Conservation (phyloP, 768 basidiomycete species). For the Naganishia kalamii region DNA sequence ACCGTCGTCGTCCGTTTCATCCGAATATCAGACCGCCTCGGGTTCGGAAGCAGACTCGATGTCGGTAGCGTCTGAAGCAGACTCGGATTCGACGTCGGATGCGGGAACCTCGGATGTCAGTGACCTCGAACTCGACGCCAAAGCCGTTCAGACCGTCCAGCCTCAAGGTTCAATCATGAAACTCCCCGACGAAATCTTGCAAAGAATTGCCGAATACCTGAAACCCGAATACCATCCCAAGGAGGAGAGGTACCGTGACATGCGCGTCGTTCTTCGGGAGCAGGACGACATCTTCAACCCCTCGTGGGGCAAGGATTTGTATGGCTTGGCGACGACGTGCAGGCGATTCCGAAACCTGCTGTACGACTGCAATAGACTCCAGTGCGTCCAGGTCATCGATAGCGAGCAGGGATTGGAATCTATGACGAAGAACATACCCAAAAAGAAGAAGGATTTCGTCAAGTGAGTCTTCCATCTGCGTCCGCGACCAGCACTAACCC, state of each 20-base stretch:
- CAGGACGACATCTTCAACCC: conserved; percentile 7
- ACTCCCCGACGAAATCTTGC: conserved; percentile 3
- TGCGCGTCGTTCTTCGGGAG: background rate
- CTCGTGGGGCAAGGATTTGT: conserved; percentile 7
- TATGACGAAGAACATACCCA: conserved; percentile 1
- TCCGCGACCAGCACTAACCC: too few relatives aligned
- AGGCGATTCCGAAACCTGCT: background rate
- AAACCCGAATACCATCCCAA: background rate
- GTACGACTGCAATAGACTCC: background rate
- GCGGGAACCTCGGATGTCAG: background rate
- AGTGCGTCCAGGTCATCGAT: conserved; percentile 6
- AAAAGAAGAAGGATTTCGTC: background rate
- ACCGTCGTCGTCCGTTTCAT: background rate
- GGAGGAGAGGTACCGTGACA: background rate
- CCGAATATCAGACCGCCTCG: background rate
- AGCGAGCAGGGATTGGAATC: background rate
- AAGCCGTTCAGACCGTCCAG: too few relatives aligned
- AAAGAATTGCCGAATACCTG: background rate
- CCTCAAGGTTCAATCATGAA: background rate
- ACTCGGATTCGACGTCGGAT: background rate
- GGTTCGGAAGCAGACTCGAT: background rate
- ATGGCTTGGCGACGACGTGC: conserved; percentile 1
- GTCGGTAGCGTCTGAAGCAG: background rate
- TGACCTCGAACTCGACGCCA: background rate
- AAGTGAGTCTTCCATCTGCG: background rate